Conservation (phyloP, 495 filamentous ascomycete genomes). For the Staphylotrichum longicolle region DNA sequence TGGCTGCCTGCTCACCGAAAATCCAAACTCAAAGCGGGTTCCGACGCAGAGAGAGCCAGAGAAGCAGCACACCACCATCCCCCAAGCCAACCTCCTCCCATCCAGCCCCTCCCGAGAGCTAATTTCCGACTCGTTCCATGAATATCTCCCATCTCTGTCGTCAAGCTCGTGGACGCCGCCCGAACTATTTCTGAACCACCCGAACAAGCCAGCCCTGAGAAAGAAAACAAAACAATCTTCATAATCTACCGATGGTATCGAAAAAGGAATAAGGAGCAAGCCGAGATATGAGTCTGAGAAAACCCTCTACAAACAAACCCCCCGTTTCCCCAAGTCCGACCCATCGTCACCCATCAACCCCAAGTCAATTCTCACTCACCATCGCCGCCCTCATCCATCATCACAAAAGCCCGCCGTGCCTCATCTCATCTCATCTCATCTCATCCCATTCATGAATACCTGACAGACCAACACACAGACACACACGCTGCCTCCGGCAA, state of each 20-base stretch:
- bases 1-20: constrained; percentile 13
- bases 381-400: background rate
- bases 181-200: too few species aligned
- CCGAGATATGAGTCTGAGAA: background rate
- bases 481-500: constrained; percentile 4
- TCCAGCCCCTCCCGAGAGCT: too few species aligned
- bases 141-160: too few species aligned
- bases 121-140: too few species aligned
- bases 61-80: too few species aligned
- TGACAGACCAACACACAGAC: background rate
- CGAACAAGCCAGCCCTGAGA: background rate
- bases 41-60: too few species aligned
- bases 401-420: background rate
- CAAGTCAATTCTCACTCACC: background rate
- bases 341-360: background rate
- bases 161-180: too few species aligned
- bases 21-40: too few species aligned
- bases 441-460: constrained; percentile 12
- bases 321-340: constrained; percentile 1
- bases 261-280: constrained; percentile 17
- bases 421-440: constrained; percentile 5
- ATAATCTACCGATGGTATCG: constrained; percentile 34
- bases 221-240: constrained; percentile 10
- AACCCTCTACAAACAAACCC: constrained; percentile 14
- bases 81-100: too few species aligned